Base-by-base conservation (phyloP, 768 basidiomycete genomes). In the Strobilomyces confusus region DNA sequence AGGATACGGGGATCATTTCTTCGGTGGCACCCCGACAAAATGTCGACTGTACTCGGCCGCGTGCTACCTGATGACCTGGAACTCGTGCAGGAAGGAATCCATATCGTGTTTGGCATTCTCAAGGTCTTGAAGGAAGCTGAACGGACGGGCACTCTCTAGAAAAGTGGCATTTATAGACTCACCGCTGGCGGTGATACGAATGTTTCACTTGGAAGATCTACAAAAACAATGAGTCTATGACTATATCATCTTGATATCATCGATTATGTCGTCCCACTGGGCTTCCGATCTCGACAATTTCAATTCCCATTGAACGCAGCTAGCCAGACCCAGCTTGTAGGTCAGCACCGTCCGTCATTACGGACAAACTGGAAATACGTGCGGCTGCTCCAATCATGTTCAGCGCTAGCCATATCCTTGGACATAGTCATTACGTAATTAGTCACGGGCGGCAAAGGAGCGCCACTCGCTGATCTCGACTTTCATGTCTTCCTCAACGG, bases 21-120 rank as follows among this genome's bases (percentile, higher is more conserved):
- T 51, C 75, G 83, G 9, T 87, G 83, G 79, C 85, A 86, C 62
- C 84, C 86, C 1, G 84, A 87, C 64, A 86, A 86, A 69, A 70
- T 80, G 58, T 73, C 76, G 4, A 51, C 57, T 2, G 54, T 83
- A 15, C 59, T 82, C n/a, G 56, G 63, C 15, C 72, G 75, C 33
- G 75, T 81, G 9, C 65, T 67, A 1, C 70, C 72, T 2, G 72
- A 74, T n/a, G 80, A 83, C 52, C 51, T 67, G 55, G 73, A 76
- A 19, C 66, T 61, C 6, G 78, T 83, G 9, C 69, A 63, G 23
- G 72, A 75, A 45, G 83, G 80, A 1, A 71, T 83, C 9, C 72
- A 75, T 54, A 49, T 68, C 19, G 77, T 84, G 7, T 74, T 75
- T 54, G 44, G 61, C 29, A 56, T 62, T 54, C 64, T 75, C 56